Evolutionary conservation across 495 filamentous ascomycete species (phyloP).

Genomic region (Hyphodiscus hymeniophilus): DNA sequence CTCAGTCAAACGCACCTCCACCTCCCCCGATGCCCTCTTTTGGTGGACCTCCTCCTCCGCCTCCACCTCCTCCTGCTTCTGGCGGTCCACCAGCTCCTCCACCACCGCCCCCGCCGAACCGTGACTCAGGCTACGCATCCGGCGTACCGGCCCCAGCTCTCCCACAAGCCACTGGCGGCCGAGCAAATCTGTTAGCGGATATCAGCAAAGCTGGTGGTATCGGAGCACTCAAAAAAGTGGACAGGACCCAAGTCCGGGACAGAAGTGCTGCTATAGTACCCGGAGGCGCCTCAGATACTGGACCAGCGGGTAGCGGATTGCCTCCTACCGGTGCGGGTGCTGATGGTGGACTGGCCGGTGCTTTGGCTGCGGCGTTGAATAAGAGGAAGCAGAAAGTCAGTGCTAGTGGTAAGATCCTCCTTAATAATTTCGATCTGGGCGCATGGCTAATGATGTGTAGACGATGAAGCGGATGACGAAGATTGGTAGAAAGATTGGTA

Average conservation of each 20-base stretch:
- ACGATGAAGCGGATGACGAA: constrained; percentile 70
- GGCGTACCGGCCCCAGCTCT: constrained; percentile 47
- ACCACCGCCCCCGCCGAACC: constrained; percentile 64
- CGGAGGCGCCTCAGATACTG: constrained; percentile 41
- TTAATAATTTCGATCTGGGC: background rate
- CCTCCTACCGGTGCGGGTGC: constrained; percentile 37
- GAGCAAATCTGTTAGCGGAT: constrained; percentile 66
- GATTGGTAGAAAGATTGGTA: constrained; percentile 77
- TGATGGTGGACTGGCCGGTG: constrained; percentile 68
- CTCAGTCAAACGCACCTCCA: constrained; percentile 30
- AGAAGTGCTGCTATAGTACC: constrained; percentile 66
- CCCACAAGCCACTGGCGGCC: constrained; percentile 41
- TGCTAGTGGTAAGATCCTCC: constrained; percentile 65
- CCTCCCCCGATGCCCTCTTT: constrained; percentile 27
- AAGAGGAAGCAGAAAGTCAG: constrained; percentile 85
- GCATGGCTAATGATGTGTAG: constrained; percentile 42
- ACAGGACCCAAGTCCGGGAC: constrained; percentile 66
- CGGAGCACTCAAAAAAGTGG: constrained; percentile 72
- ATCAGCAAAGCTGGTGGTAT: constrained; percentile 74
- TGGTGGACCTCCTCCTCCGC: constrained; percentile 36
- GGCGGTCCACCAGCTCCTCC: constrained; percentile 46
- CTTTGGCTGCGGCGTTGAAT: constrained; percentile 65
- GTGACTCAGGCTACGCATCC: constrained; percentile 49
- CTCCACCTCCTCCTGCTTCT: constrained; percentile 31
- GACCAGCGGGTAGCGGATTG: constrained; percentile 46